Base-by-base conservation (phyloP, 2,329 filamentous ascomycete species). In the Aureobasidium vineae region DNA sequence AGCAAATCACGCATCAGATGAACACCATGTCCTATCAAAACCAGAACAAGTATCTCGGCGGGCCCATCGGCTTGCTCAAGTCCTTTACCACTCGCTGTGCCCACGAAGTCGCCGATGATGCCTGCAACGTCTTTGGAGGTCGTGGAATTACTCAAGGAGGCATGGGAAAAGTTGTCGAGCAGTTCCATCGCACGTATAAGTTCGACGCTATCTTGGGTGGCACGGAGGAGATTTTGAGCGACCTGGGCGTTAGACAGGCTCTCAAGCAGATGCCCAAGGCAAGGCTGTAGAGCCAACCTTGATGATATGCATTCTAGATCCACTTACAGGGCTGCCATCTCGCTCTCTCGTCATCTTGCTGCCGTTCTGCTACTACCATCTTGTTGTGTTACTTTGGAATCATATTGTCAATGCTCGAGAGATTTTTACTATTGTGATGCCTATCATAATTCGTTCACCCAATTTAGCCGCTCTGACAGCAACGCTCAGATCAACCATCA, bases 1-100 rank as follows among this genome's bases (percentile, higher is more conserved):
- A 96, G 77, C 86, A 85, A 49, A 88, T 95, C 74, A 92, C 91
- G 23, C 91, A 92, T 80, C 91, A 96, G 75, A 96, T 96, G 91
- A 89, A 85, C 80, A 83, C 91, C 76, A 91, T 96, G 90, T 85
- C 85, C 40, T 95, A 96, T 78, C 83, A 84, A 64, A 80, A 94
- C 75, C 91, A 96, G 77, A 82, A 89, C 28, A 86, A 86, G 73
- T 84, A 89, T 72, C 84, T 96, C 1, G 90, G 89, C 63, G 92
- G 92, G 0, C 91, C 91, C 33, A 92, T 96, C 70, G 91, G 88
- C 10, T 82, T 96, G 26, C 84, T 96, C 67, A 96, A 96, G 80
- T 90, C 89, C 77, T 90, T 87, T 77, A 81, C 83, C 54, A 96
- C 92, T 5, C 85, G 90, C 38, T 86, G 87, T 47, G 90, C 91